Conservation (phyloP, 495 filamentous ascomycete genomes). For the Eremomyces bilateralis region DNA sequence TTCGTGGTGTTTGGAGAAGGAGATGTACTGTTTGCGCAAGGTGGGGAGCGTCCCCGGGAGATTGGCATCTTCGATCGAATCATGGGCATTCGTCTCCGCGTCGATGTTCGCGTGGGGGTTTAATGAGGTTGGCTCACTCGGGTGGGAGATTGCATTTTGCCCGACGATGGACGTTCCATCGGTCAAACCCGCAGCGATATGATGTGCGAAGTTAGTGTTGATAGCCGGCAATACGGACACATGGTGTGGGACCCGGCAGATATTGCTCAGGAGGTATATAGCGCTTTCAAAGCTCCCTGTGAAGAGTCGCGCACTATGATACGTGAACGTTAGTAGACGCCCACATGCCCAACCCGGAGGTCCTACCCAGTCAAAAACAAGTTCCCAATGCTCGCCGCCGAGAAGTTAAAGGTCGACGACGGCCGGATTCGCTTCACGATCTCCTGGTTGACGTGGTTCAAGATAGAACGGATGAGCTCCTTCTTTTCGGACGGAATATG, state of each 20-base stretch:
- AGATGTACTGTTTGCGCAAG: constrained; percentile 56
- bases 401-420: constrained; percentile 71
- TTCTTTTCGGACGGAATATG: constrained; percentile 63
- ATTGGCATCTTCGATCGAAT: constrained; percentile 60
- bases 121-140: constrained; percentile 31
- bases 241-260: constrained; percentile 54
- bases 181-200: constrained; percentile 65
- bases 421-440: constrained; percentile 67
- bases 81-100: constrained; percentile 11
- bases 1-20: constrained; percentile 41
- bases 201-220: constrained; percentile 81
- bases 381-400: constrained; percentile 77
- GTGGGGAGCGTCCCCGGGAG: constrained; percentile 66
- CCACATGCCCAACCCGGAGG: no score
- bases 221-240: constrained; percentile 73
- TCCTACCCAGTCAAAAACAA: constrained; percentile 75
- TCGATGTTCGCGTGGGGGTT: constrained; percentile 8
- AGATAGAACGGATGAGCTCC: constrained; percentile 76
- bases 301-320: constrained; percentile 18
- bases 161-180: constrained; percentile 68
- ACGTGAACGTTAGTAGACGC: no score
- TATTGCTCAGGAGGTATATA: constrained; percentile 31
- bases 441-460: constrained; percentile 74
- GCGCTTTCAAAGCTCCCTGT: constrained; percentile 20
- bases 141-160: constrained; percentile 85